Evolutionary conservation across 2,329 filamentous ascomycete species (phyloP), one percentile per base, ranked within the genome.

Genomic region (Aspergillus latus): DNA sequence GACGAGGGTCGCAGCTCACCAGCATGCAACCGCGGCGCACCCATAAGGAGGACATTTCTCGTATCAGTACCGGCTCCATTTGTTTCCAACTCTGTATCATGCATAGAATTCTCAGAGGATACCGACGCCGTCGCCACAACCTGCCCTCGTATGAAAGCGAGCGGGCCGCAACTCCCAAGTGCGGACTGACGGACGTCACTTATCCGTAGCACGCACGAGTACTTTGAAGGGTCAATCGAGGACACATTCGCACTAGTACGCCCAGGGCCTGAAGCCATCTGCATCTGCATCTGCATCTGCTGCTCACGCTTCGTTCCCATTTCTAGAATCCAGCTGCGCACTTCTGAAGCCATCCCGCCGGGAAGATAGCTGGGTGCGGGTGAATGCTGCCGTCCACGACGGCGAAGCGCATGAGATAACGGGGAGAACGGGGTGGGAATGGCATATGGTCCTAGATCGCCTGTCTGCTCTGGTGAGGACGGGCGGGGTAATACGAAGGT

Each of bases 241-340:
- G n/a, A 15, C 3, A 34, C 37, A 4, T 16, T 6, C 16, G 1
- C n/a, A n/a, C 16, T 46, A n/a, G 28, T 44, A 21, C 43, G 42
- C 5, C 54, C 16, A 26, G 15, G 8, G 10, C 39, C 16, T 7
- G 15, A 21, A n/a, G n/a, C 13, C n/a, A n/a, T n/a, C 16, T 46
- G 50, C 7, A 32, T 13, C n/a, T 50, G 39, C 16, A n/a, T 21
- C 21, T 47, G 50, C 8, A 21, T 15, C 8, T 52, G 39, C 21
- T 66, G 61, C 10, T 72, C 67, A 6, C 67, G 62, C 53, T 68
- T 74, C 1, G 68, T 59, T 8, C 68, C 72, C 55, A 67, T 68
- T 49, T 77, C 74, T 4, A 76, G 53, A 8, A 77, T 65, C 74
- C 74, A 77, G 53, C 68, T 67, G n/a, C 73, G 73, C 29, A 75